Evolutionary conservation across 306 rosid genomes (phyloP).

Genomic region (Ceratonia siliqua): DNA sequence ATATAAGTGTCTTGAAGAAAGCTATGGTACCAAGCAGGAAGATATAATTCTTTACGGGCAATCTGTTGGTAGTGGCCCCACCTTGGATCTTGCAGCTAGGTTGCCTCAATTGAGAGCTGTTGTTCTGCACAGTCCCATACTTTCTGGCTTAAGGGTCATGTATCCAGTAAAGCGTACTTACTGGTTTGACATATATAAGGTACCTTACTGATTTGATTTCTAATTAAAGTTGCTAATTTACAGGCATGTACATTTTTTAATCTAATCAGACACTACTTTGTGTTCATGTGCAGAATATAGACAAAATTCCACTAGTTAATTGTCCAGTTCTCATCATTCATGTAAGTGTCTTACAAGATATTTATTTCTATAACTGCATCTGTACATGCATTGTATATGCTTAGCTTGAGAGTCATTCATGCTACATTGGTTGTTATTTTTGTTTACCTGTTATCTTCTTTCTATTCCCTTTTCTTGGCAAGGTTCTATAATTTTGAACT

Average conservation of each 20-base stretch:
- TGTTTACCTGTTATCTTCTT: not conserved
- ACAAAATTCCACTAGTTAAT: conserved; percentile 77
- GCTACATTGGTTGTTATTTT: not conserved
- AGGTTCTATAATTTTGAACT: not conserved
- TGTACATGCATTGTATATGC: conserved; percentile 4
- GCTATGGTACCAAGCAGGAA: conserved; percentile 77
- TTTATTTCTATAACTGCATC: conserved; percentile 8
- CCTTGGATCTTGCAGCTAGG: conserved; percentile 78
- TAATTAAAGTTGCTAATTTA: conserved; percentile 18
- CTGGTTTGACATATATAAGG: conserved; percentile 93
- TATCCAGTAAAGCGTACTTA: conserved; percentile 81
- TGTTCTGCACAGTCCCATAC: conserved; percentile 80
- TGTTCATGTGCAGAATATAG: conserved; percentile 68
- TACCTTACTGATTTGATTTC: conserved; percentile 29
- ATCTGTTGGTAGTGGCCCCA: conserved; percentile 90
- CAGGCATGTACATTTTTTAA: not conserved
- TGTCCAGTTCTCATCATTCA: conserved; percentile 90
- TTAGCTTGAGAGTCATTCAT: conserved; percentile 14
- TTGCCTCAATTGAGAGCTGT: conserved; percentile 78
- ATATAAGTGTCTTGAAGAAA: conserved; percentile 82
- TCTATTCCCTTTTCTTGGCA: not conserved
- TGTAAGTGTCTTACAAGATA: conserved; percentile 49
- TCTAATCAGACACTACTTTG: conserved; percentile 20
- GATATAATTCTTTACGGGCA: conserved; percentile 75
- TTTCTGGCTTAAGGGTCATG: conserved; percentile 86